Conservation (phyloP, 2,329 filamentous ascomycete genomes). For the Beauveria australis region DNA sequence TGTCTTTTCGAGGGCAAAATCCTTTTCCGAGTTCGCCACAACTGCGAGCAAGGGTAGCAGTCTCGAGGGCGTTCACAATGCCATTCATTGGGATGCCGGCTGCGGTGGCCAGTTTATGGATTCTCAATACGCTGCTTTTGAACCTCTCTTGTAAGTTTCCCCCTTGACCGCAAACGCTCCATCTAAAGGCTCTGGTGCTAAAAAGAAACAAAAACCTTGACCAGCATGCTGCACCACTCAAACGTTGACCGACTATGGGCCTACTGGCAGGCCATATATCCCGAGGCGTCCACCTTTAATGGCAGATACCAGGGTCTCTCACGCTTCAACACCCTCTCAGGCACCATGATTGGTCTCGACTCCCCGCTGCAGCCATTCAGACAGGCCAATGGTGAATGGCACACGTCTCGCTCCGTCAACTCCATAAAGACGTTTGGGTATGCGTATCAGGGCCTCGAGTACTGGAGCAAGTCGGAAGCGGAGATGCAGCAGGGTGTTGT, state of each 20-base stretch:
- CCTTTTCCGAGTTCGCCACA: conserved; percentile 28
- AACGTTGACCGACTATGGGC: conserved; percentile 59
- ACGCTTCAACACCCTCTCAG: conserved; percentile 32
- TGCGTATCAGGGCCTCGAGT: conserved; percentile 30
- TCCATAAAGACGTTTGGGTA: conserved; percentile 29
- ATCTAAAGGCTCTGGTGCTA: not conserved
- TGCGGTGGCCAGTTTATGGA: conserved; percentile 33
- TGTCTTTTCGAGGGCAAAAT: conserved; percentile 27
- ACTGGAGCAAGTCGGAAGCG: conserved; percentile 24
- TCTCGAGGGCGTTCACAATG: conserved; percentile 36
- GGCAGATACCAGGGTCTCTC: conserved; percentile 26
- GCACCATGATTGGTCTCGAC: conserved; percentile 31
- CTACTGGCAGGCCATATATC: conserved; percentile 39
- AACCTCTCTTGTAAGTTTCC: conserved; percentile 34
- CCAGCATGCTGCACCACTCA: conserved; percentile 39
- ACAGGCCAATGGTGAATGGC: conserved; percentile 27
- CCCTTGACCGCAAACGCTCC: too few relatives aligned
- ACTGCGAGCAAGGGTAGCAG: conserved; percentile 29
- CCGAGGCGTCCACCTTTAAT: conserved; percentile 26
- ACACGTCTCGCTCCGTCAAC: conserved; percentile 31
- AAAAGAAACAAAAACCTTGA: not conserved
- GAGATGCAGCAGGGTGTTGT: conserved; percentile 25
- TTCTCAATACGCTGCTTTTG: conserved; percentile 32
- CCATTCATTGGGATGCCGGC: conserved; percentile 31
- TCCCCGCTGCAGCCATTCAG: conserved; percentile 45